These are phyloP conservation scores for Senna siamea DNA, from an alignment of 306 rosid genomes.

Conservation along the genomic window DNA sequence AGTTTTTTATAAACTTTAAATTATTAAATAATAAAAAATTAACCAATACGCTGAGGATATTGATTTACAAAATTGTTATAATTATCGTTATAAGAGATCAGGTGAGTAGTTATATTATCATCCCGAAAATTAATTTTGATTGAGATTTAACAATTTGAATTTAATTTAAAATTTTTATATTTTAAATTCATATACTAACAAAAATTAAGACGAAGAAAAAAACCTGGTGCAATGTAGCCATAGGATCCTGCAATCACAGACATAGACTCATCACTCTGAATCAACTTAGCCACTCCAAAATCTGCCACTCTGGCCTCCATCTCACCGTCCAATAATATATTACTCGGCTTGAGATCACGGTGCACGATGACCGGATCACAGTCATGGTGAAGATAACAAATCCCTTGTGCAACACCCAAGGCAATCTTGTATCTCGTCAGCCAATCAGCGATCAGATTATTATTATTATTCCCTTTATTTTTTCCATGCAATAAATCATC, in stretches of 20 bases:
- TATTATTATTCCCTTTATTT: constrained; percentile 59
- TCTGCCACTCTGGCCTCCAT: constrained; percentile 97
- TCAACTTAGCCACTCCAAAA: constrained; percentile 91
- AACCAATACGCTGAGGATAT: too few relatives aligned
- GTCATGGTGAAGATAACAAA: constrained; percentile 94
- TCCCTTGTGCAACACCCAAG: constrained; percentile 93
- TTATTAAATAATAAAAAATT: too few relatives aligned
- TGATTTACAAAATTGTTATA: too few relatives aligned
- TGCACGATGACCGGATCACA: constrained; percentile 91
- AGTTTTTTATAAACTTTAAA: too few relatives aligned
- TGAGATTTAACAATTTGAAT: too few relatives aligned
- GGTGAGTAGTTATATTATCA: too few relatives aligned
- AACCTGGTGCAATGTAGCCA: constrained; percentile 98
- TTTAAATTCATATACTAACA: too few relatives aligned
- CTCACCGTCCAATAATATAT: constrained; percentile 78
- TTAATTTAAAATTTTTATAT: too few relatives aligned
- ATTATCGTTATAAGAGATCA: too few relatives aligned
- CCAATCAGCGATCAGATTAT: constrained; percentile 77
- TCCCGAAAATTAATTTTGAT: too few relatives aligned
- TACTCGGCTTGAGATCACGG: constrained; percentile 90
- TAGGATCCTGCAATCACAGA: constrained; percentile 96
- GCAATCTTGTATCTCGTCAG: constrained; percentile 80
- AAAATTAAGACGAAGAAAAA: too few relatives aligned
- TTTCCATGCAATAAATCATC: constrained; percentile 78
- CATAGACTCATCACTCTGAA: constrained; percentile 85